Conservation (phyloP, 2,329 filamentous ascomycete genomes). For the Aspergillus intermedius region DNA sequence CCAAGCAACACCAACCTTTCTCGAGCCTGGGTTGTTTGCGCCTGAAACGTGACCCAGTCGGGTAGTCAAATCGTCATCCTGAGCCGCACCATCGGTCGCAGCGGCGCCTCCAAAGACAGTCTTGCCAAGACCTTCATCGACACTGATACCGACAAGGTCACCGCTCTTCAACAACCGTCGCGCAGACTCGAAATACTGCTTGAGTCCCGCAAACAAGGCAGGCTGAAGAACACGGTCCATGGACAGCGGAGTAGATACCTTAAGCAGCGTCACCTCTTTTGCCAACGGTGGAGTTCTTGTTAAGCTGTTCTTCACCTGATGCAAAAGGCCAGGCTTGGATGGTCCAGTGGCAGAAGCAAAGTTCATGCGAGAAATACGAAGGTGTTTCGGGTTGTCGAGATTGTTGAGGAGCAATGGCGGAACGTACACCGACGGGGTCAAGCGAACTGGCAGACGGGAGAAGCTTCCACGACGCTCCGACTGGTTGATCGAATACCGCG, state of each 20-base stretch:
- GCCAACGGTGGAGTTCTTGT: slow-evolving; percentile 52
- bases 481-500: slow-evolving; percentile 50
- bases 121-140: slow-evolving; percentile 78
- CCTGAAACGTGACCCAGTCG: slow-evolving; percentile 31
- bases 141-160: slow-evolving; percentile 79
- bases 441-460: slow-evolving; percentile 39
- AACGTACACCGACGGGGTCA: slow-evolving; percentile 62
- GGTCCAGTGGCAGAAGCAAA: slow-evolving; percentile 34
- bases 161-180: slow-evolving; percentile 76
- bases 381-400: slow-evolving; percentile 67
- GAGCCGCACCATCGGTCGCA: slow-evolving; percentile 51
- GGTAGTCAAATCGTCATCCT: slow-evolving; percentile 62
- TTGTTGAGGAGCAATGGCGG: slow-evolving; percentile 86
- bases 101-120: slow-evolving; percentile 65
- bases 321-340: slow-evolving; percentile 53
- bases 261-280: slow-evolving; percentile 77
- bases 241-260: slow-evolving; percentile 81
- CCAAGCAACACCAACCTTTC: slow-evolving; percentile 69
- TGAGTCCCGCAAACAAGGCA: slow-evolving; percentile 77
- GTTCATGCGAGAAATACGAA: slow-evolving; percentile 63
- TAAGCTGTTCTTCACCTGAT: slow-evolving; percentile 39
- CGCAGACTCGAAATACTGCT: slow-evolving; percentile 79
- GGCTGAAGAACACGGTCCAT: slow-evolving; percentile 80
- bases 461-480: slow-evolving; percentile 50
- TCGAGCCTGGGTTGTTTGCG: slow-evolving; percentile 22